phyloP scores from a whole-genome alignment of 2,329 filamentous ascomycete species.

The Xylariaceae sp. region DNA sequence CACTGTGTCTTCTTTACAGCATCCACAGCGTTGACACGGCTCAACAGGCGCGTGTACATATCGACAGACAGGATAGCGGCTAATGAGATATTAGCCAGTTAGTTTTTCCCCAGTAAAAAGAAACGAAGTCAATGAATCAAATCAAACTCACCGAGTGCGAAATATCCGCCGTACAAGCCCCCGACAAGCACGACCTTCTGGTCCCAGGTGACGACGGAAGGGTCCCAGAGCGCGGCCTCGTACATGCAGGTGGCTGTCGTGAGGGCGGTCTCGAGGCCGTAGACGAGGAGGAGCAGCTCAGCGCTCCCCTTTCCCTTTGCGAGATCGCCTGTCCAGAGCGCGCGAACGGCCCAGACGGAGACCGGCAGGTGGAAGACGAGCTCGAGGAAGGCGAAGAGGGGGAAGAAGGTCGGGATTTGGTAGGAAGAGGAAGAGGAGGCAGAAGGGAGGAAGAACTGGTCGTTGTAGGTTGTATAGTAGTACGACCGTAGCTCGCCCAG shows the following conservation, averaged over 20 bases:
- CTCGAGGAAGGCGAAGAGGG: constrained; percentile 46
- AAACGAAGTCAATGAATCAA: too few species aligned
- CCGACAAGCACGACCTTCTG: constrained; percentile 43
- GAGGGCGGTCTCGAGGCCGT: constrained; percentile 46
- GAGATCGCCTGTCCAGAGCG: constrained; percentile 33
- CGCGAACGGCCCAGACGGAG: constrained; percentile 41
- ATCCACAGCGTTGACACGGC: constrained; percentile 33
- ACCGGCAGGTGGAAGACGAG: constrained; percentile 46
- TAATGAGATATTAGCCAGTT: constrained; percentile 22
- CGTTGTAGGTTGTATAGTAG: constrained; percentile 45
- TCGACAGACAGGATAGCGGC: constrained; percentile 47
- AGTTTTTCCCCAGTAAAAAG: constrained; percentile 10
- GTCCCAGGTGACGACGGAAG: constrained; percentile 36
- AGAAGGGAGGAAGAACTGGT: constrained; percentile 45
- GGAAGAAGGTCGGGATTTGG: constrained; percentile 44
- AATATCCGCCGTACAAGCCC: constrained; percentile 47
- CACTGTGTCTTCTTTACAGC: constrained; percentile 39
- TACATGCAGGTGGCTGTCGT: constrained; percentile 47
- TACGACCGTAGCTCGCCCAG: constrained; percentile 40
- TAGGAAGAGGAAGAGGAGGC: too few species aligned
- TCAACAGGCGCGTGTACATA: constrained; percentile 49
- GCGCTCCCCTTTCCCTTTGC: constrained; percentile 16
- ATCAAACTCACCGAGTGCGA: constrained; percentile 48
- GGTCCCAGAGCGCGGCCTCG: constrained; percentile 46
- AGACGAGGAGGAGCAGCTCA: constrained; percentile 48